Base-by-base conservation (phyloP, 768 basidiomycete species). In the Lanmaoa rubissima region DNA sequence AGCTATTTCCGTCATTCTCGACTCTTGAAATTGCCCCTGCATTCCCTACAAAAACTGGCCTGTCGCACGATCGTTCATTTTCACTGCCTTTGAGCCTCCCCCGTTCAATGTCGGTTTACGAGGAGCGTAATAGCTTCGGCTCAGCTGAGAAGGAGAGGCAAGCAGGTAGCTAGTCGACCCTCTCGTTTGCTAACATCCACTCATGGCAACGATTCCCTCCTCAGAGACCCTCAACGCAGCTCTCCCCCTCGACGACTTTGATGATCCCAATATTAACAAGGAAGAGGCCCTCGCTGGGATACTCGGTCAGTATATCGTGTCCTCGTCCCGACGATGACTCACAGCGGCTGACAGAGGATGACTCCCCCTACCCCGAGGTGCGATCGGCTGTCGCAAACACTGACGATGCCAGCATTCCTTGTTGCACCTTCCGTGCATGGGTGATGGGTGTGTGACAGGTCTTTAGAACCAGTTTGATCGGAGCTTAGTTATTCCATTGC, bases 341-440 rank as follows among this genome's bases (percentile, higher is more conserved):
- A 65, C 38, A 7, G 13, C 2, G 8, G 3, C 11, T 17, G 24
- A 9, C 61, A 76, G 80, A 81, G 69, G 87, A 92, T 63, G 90
- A 92, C 68, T 90, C 88, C 24, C 91, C 91, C 2, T 93, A 93
- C 67, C 88, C 88, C 24, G 91, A 92, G 71, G 89, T 90, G 24
- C 82, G 88, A 48, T 84, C 87, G 4, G 87, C 89, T 13, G 88
- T 90, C 14, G 83, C 85, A 26, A 88, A 87, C 68, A 85, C 81
- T 1, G 88, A 90, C 61, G 88, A 90, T 64, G 79, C 78, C 2
- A 71, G 73, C 39, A 88, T 89, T 77, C 86, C 86, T 13, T 79
- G 76, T 13, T 76, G 78, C 24, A 81, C 85, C 28, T 47, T 92
- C 38, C 82, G 85, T 53, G 78, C 83, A 19, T 87, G 85, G 84